These are phyloP conservation scores for Auxenochlorella pyrenoidosa DNA, from an alignment of 139 green algal species.

Conservation along the genomic window DNA sequence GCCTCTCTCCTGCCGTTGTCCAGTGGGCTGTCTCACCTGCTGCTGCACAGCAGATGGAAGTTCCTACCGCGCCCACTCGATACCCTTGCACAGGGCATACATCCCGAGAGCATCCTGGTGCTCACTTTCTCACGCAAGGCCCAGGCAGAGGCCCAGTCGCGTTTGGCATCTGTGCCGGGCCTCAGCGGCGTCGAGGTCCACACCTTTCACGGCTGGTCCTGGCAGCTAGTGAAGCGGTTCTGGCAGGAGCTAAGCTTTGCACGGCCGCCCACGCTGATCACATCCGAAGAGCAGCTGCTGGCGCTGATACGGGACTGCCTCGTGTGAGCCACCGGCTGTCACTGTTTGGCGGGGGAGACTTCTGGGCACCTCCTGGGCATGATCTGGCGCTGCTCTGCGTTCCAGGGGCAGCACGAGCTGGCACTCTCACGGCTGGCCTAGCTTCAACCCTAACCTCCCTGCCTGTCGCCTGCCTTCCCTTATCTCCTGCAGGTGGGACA, in stretches of 20 bases:
- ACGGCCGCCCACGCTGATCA: not conserved
- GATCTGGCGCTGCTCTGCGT: not conserved
- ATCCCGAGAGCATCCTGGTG: not conserved
- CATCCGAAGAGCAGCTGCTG: conserved; percentile 16
- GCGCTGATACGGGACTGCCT: not conserved
- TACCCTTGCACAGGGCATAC: not conserved
- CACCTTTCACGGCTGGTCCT: conserved; percentile 18
- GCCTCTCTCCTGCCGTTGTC: too few relatives aligned
- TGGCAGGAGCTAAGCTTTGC: conserved; percentile 14
- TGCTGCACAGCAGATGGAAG: too few relatives aligned
- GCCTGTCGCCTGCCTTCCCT: not conserved
- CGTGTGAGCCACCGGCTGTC: not conserved
- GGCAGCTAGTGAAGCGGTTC: not conserved
- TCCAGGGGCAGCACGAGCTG: not conserved
- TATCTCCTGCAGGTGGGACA: not conserved
- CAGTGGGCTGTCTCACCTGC: too few relatives aligned
- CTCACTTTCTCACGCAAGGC: conserved; percentile 29
- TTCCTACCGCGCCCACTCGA: too few relatives aligned
- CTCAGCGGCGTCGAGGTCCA: not conserved
- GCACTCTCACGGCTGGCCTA: not conserved
- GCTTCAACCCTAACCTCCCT: not conserved
- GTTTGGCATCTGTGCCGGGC: not conserved
- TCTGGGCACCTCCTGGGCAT: too few relatives aligned
- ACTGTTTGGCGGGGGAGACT: not conserved
- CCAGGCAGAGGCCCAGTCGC: not conserved